phyloP scores from a whole-genome alignment of 2,329 filamentous ascomycete genomes.

The Purpureocillium takamizusanense region DNA sequence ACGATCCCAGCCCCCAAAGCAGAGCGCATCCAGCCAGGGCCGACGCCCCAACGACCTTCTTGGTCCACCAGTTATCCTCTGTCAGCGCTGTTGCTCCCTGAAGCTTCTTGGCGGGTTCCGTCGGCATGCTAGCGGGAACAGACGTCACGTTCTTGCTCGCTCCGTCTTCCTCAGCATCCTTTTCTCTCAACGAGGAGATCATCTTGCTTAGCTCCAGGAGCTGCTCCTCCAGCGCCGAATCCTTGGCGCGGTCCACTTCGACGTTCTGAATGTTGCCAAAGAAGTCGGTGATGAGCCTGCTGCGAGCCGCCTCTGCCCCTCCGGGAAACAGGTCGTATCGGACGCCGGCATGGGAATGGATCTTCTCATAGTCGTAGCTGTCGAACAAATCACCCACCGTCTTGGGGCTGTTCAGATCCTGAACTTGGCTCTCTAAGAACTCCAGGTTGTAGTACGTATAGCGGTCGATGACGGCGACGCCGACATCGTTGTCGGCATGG shows the following conservation, averaged over 20 bases:
- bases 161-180: constrained; percentile 35
- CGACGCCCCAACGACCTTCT: constrained; percentile 53
- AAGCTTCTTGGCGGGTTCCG: constrained; percentile 18
- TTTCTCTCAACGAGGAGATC: constrained; percentile 44
- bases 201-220: constrained; percentile 65
- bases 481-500: constrained; percentile 95
- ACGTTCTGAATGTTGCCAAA: constrained; percentile 98
- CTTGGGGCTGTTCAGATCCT: constrained; percentile 76
- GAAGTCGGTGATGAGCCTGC: constrained; percentile 86
- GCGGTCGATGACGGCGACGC: constrained; percentile 94
- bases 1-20: constrained; percentile 49
- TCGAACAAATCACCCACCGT: constrained; percentile 92
- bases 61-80: constrained; percentile 58
- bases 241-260: constrained; percentile 64
- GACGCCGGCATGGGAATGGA: constrained; percentile 85
- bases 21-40: constrained; percentile 52
- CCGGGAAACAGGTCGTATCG: constrained; percentile 92
- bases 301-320: constrained; percentile 66
- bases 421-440: constrained; percentile 85
- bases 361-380: constrained; percentile 89
- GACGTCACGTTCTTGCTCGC: constrained; percentile 17
- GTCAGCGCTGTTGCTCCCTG: constrained; percentile 48
- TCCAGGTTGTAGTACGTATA: constrained; percentile 99
- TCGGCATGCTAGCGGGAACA: constrained; percentile 17
- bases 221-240: constrained; percentile 59